A percentile compares a stretch with the other conserved stretches of the same genome.
Conservation (phyloP, 2,329 filamentous ascomycete genomes). For the Botrytis paeoniae region DNA sequence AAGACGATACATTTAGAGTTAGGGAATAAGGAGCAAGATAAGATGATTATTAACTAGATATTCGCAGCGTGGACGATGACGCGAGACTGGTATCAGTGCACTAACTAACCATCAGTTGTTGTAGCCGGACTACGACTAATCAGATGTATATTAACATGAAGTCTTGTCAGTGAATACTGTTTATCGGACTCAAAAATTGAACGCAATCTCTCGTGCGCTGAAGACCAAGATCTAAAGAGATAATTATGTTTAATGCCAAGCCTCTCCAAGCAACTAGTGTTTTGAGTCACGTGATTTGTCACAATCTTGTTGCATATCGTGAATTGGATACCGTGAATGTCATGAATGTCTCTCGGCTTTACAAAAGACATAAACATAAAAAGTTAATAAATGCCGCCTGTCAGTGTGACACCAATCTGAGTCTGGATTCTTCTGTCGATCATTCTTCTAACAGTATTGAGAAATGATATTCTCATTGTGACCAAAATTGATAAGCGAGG, state of each 20-base stretch:
- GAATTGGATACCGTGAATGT: neutral
- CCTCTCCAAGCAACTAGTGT: neutral
- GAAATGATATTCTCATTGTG: neutral
- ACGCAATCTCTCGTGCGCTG: neutral
- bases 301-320: neutral
- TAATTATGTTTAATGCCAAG: neutral
- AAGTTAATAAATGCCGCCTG: neutral
- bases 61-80: neutral
- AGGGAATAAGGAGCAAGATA: neutral
- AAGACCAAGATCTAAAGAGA: neutral
- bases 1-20: neutral
- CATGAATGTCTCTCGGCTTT: neutral
- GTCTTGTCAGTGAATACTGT: neutral
- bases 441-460: neutral
- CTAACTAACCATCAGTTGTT: neutral
- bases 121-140: neutral
- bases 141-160: neutral
- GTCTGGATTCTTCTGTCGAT: neutral
- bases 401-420: neutral
- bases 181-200: neutral
- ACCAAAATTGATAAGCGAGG: neutral
- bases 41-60: neutral
- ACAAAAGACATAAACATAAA: neutral
- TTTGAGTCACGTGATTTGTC: rapidly evolving
- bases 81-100: neutral